These are phyloP conservation scores for Spathaspora girioi DNA, from an alignment of 805 yeast species.

Conservation along the genomic window DNA sequence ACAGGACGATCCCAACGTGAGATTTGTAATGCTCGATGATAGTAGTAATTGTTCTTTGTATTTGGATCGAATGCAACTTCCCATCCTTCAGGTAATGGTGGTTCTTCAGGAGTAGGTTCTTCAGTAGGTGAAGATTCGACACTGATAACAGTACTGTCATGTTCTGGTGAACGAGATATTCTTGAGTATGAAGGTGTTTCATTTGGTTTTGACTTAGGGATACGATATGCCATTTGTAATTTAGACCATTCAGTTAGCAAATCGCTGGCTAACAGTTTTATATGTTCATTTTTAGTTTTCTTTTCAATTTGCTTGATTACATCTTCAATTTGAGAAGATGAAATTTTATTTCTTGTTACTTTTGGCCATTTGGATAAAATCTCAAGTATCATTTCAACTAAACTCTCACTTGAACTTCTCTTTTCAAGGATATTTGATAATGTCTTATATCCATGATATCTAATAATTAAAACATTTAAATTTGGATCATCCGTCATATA, in stretches of 20 bases:
- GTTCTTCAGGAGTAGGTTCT: conserved; percentile 16
- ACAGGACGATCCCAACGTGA: conserved; percentile 64
- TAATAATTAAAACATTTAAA: conserved; percentile 58
- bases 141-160: neutral
- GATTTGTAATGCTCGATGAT: conserved; percentile 42
- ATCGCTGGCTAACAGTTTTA: conserved; percentile 34
- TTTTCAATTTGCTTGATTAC: conserved; percentile 45
- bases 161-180: conserved; percentile 18
- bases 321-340: conserved; percentile 67
- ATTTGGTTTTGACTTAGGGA: conserved; percentile 53
- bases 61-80: conserved; percentile 48
- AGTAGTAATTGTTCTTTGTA: conserved; percentile 49
- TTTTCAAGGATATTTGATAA: conserved; percentile 55
- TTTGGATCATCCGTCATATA: conserved; percentile 47
- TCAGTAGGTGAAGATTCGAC: neutral
- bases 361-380: conserved; percentile 53
- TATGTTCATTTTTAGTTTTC: conserved; percentile 18
- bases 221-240: conserved; percentile 79
- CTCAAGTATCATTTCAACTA: conserved; percentile 49
- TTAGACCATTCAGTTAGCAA: conserved; percentile 67
- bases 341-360: conserved; percentile 73
- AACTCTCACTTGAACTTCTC: conserved; percentile 20
- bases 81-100: conserved; percentile 63
- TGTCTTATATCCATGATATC: conserved; percentile 84
- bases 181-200: conserved; percentile 11